Conservation (phyloP, 345 rosid genomes). For the Trapa incisa region DNA sequence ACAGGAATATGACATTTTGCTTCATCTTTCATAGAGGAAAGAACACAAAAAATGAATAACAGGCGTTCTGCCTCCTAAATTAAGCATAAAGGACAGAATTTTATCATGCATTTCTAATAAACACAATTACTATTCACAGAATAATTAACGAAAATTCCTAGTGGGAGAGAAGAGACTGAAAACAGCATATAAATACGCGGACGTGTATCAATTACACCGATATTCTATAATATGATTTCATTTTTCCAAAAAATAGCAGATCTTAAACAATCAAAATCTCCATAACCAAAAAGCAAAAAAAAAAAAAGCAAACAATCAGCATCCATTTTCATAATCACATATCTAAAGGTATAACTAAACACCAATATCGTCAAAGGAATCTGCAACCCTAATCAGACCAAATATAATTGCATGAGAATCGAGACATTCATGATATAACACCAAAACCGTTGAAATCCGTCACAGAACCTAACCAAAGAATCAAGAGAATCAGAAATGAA, state of each 20-base stretch:
- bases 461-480: not conserved
- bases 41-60: not conserved
- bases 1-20: not conserved
- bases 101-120: not conserved
- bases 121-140: not conserved
- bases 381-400: not conserved
- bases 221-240: not conserved
- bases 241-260: not conserved
- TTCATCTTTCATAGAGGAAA: not conserved
- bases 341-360: not conserved
- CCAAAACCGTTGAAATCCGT: not conserved
- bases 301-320: not conserved
- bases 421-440: not conserved
- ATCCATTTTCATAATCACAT: not conserved
- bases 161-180: not conserved
- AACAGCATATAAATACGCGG: not conserved
- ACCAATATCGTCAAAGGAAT: not conserved
- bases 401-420: not conserved
- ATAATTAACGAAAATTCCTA: not conserved
- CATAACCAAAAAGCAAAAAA: not conserved
- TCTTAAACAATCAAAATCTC: not conserved
- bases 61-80: not conserved
- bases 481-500: not conserved
- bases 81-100: not conserved
- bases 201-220: not conserved